phyloP scores from a whole-genome alignment of 495 filamentous ascomycete genomes.

The Wilcoxina mikolae region DNA sequence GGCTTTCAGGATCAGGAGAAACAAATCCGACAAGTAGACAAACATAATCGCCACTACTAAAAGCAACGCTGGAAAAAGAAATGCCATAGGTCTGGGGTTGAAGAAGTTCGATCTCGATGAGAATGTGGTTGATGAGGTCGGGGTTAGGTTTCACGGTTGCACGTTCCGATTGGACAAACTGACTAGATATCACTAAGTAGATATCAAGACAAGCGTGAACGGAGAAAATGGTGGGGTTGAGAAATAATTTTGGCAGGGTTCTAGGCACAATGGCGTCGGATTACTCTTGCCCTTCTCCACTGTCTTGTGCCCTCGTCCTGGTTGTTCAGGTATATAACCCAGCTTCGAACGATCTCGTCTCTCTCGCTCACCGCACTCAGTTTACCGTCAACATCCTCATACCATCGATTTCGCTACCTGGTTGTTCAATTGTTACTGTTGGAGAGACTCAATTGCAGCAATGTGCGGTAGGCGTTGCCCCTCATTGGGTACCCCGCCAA shows the following conservation, averaged over 20 bases:
- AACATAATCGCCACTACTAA: neutral
- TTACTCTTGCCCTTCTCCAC: neutral
- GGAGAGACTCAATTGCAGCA: neutral
- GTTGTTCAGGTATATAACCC: constrained; percentile 1
- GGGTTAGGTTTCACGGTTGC: no score
- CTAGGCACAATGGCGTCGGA: neutral
- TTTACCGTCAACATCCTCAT: neutral
- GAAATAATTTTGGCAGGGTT: constrained; percentile 3
- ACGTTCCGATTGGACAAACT: neutral
- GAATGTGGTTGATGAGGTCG: no score
- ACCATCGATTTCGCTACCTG: neutral
- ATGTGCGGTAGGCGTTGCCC: constrained; percentile 25
- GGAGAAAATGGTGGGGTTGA: neutral
- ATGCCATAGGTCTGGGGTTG: neutral
- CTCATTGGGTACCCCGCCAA: constrained; percentile 1
- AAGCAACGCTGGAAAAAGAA: neutral
- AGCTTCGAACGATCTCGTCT: constrained; percentile 1
- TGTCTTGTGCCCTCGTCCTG: neutral
- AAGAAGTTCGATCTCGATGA: neutral
- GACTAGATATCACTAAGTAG: neutral
- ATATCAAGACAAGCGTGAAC: neutral
- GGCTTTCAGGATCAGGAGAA: no score
- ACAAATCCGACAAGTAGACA: no score
- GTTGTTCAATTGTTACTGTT: neutral
- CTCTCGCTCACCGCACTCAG: neutral